phyloP scores from a whole-genome alignment of 805 yeast genomes.

The Hanseniaspora guilliermondii region DNA sequence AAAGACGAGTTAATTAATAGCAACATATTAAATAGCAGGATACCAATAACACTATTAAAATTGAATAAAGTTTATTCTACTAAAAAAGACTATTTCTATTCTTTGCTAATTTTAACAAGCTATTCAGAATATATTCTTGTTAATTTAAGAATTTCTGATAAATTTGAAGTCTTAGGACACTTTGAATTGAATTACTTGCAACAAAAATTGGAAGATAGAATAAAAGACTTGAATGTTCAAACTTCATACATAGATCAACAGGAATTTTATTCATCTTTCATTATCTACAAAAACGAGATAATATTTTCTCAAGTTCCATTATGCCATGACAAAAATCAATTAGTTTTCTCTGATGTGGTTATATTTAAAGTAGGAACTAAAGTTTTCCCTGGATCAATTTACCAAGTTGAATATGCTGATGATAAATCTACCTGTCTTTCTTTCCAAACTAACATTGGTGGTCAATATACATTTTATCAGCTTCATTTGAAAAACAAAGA shows the following conservation, averaged over 20 bases:
- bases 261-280: background rate
- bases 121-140: background rate
- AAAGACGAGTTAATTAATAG: background rate
- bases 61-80: background rate
- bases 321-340: background rate
- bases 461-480: background rate
- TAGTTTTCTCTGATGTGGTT: background rate
- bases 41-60: background rate
- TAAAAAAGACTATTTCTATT: background rate
- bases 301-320: background rate
- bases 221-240: background rate
- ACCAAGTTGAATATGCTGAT: background rate
- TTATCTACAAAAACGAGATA: background rate
- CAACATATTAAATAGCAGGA: background rate
- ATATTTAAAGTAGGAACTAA: background rate
- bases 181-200: background rate
- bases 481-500: background rate
- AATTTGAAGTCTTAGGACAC: background rate
- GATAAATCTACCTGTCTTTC: background rate
- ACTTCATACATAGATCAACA: slow-evolving; percentile 1
- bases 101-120: background rate
- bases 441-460: slow-evolving; percentile 1
- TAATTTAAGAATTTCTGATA: background rate
- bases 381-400: background rate
- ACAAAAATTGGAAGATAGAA: background rate